Evolutionary conservation across 108 stramenopile species (phyloP), one percentile per base, ranked within the genome.

Genomic region (Cyclostephanos tholiformis): DNA sequence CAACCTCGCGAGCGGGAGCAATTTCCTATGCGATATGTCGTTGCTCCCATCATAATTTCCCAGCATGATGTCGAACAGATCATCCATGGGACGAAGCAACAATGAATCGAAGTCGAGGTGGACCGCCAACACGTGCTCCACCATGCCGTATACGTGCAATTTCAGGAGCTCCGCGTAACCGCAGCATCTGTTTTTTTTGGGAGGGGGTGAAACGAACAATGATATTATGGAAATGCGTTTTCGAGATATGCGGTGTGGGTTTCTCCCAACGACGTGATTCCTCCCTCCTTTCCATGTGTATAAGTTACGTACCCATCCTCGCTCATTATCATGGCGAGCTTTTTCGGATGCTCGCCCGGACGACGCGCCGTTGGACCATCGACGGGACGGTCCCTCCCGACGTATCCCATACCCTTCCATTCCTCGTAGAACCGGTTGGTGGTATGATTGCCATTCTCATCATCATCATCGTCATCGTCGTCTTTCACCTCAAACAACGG

Each of bases 141-240:
- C 85, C 35, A 94, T 57, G 32, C 84, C 85, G 35, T 85, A 92
- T 4, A 86, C 64, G 72, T 90, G 86, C 39, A 94, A 53, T 79
- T 94, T 94, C 23, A 94, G 64, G 7, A 92, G 68, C 65, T 94
- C 93, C 6, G 69, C 63, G 19, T 86, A 71, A 0, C 91, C 91
- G 69, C 93, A 94, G 76, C 93, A 94, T 56, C 41, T 41, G n/a
- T n/a, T n/a, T n/a, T n/a, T n/a, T n/a, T n/a, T n/a, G 41, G 41
- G 9, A 0, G 12, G 41, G 4, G 41, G 12, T 1, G 1, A 41
- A 41, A 32, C 32, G 32, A 32, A 32, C 3, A 32, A 4, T 32
- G 32, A 32, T n/a, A n/a, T n/a, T n/a, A n/a, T n/a, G n/a, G n/a
- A n/a, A n/a, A n/a, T n/a, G n/a, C n/a, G n/a, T n/a, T n/a, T n/a